These are phyloP conservation scores for Globisporangium apiculatum DNA, from an alignment of 352 stramenopile species.

Conservation along the genomic window DNA sequence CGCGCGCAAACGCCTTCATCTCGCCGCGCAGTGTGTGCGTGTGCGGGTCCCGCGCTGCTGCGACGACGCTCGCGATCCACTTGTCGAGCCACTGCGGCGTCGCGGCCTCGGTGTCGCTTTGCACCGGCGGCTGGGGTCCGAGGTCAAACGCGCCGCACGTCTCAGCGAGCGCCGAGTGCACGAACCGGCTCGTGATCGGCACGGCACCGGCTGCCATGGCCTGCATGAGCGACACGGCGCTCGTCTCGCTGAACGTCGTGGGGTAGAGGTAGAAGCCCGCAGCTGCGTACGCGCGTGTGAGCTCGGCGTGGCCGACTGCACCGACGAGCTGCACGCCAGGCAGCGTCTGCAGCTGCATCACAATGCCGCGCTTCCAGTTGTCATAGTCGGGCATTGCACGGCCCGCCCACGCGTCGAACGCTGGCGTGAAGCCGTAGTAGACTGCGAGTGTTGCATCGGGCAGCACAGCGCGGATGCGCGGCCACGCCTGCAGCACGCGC, in stretches of 20 bases:
- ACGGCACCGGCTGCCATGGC: constrained; percentile 86
- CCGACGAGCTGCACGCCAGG: constrained; percentile 61
- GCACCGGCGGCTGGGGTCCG: constrained; percentile 29
- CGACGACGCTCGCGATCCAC: constrained; percentile 45
- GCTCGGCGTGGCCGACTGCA: constrained; percentile 71
- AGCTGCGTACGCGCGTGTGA: constrained; percentile 55
- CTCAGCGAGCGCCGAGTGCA: constrained; percentile 54
- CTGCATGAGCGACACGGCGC: constrained; percentile 91
- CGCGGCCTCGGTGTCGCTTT: neutral
- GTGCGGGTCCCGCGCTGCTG: constrained; percentile 29
- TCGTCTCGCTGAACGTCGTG: constrained; percentile 86
- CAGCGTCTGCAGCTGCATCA: constrained; percentile 21
- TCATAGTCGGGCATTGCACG: constrained; percentile 37
- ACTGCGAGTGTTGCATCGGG: constrained; percentile 59
- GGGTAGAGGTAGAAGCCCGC: constrained; percentile 90
- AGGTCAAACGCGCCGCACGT: constrained; percentile 68
- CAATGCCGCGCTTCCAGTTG: constrained; percentile 52
- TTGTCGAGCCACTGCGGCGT: constrained; percentile 26
- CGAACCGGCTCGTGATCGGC: constrained; percentile 81
- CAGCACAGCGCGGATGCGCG: constrained; percentile 43
- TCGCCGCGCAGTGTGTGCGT: constrained; percentile 19
- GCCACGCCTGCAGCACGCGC: constrained; percentile 63
- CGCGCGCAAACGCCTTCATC: constrained; percentile 58
- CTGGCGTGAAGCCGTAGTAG: constrained; percentile 87
- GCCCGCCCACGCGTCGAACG: constrained; percentile 63